Evolutionary conservation across 345 rosid genomes (phyloP).

Genomic region (Microthlaspi erraticum): DNA sequence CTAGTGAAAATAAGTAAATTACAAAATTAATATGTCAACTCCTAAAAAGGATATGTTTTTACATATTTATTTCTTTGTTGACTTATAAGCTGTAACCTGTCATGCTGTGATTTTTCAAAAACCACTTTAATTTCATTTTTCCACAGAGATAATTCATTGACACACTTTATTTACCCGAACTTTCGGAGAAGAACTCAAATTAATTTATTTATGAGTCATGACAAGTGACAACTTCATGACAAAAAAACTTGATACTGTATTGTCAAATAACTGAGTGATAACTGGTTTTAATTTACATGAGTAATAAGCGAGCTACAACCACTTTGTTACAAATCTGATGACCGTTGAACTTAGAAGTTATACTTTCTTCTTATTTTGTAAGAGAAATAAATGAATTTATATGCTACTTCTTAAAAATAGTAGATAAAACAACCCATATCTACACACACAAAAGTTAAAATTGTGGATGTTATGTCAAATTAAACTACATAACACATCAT

Average conservation of each 20-base stretch:
- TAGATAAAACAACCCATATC: too few species aligned
- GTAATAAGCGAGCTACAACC: not conserved
- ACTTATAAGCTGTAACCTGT: conserved; percentile 20
- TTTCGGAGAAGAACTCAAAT: not conserved
- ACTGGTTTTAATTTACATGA: not conserved
- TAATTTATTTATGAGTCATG: not conserved
- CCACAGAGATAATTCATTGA: not conserved
- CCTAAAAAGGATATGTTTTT: conserved; percentile 28
- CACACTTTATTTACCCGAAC: not conserved
- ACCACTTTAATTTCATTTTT: conserved; percentile 10
- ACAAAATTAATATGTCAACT: conserved; percentile 32
- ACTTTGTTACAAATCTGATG: not conserved
- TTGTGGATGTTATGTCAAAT: conserved; percentile 9
- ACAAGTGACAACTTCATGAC: not conserved
- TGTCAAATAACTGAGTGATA: not conserved
- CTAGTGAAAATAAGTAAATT: conserved; percentile 23
- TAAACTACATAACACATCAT: conserved; percentile 4
- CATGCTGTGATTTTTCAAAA: conserved; percentile 14
- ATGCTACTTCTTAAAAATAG: too few species aligned
- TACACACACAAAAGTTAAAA: not conserved
- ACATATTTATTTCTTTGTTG: conserved; percentile 25
- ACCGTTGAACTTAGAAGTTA: not conserved
- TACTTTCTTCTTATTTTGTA: not conserved
- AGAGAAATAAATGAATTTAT: not conserved
- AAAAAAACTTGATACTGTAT: not conserved